Evolutionary conservation across 495 filamentous ascomycete genomes (phyloP).

Genomic region (Jackrogersella minutella): DNA sequence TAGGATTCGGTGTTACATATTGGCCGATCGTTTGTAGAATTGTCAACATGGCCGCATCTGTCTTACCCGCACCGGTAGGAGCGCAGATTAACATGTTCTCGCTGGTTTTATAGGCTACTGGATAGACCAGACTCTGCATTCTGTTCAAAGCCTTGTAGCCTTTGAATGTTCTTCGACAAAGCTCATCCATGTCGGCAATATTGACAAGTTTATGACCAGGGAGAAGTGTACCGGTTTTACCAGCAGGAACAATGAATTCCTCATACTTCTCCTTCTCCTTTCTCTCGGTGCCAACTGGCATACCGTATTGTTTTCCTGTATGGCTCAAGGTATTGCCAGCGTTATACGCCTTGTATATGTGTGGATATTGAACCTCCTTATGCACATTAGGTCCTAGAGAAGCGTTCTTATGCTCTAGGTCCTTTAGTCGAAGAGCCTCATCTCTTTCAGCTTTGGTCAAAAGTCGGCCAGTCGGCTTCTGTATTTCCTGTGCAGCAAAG

Average conservation of each 20-base stretch:
- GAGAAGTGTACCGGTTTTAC: conserved; percentile 76
- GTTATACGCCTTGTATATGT: conserved; percentile 84
- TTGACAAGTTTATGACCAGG: conserved; percentile 75
- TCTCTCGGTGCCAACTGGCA: conserved; percentile 72
- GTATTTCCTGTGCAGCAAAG: conserved; percentile 45
- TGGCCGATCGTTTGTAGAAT: conserved; percentile 89
- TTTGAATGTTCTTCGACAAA: conserved; percentile 91
- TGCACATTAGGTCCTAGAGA: conserved; percentile 66
- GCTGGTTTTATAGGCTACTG: conserved; percentile 92
- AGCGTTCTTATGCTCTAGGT: conserved; percentile 83
- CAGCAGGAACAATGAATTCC: conserved; percentile 85
- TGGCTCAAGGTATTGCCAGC: conserved; percentile 84
- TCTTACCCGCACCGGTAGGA: conserved; percentile 98
- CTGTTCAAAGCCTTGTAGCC: conserved; percentile 93
- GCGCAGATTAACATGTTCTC: conserved; percentile 99
- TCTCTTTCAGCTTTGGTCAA: conserved; percentile 81
- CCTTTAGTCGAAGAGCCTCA: conserved; percentile 72
- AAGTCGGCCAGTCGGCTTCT: conserved; percentile 65
- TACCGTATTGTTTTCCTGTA: conserved; percentile 76
- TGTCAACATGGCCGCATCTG: conserved; percentile 96
- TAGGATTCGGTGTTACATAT: conserved; percentile 79
- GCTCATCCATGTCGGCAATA: conserved; percentile 84
- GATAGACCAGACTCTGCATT: conserved; percentile 97
- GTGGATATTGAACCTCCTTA: conserved; percentile 79
- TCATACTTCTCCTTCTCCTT: conserved; percentile 73